A percentile compares a stretch with the other conserved stretches of the same genome.
These are phyloP conservation scores for Periglandula ipomoeae DNA, from an alignment of 2,329 filamentous ascomycete species.

Conservation along the genomic window DNA sequence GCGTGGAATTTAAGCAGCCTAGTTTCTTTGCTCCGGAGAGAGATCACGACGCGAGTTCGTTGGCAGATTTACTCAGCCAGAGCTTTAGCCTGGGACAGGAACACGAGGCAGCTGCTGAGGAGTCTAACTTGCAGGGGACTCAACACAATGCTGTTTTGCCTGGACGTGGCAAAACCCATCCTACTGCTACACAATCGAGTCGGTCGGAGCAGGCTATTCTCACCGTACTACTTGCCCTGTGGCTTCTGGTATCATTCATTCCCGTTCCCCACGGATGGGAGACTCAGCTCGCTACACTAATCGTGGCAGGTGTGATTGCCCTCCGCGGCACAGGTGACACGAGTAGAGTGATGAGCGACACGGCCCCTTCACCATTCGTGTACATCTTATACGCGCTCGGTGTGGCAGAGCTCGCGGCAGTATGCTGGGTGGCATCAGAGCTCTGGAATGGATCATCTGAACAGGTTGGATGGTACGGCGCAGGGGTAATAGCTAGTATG, in stretches of 20 bases:
- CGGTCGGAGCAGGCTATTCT: constrained; percentile 14
- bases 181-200: neutral
- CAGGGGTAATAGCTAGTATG: constrained; percentile 21
- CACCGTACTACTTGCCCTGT: constrained; percentile 14
- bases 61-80: constrained; percentile 35
- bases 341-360: constrained; percentile 9
- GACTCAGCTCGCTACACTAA: constrained; percentile 18
- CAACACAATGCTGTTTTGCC: neutral
- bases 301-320: constrained; percentile 20
- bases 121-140: neutral
- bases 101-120: constrained; percentile 5
- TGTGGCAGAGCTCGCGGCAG: constrained; percentile 21
- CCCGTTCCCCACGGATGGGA: constrained; percentile 18
- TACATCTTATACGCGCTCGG: constrained; percentile 18
- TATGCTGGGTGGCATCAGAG: constrained; percentile 25
- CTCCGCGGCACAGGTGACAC: constrained; percentile 21
- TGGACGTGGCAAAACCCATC: neutral
- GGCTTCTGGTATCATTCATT: constrained; percentile 16
- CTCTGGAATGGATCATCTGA: constrained; percentile 17
- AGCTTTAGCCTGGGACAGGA: constrained; percentile 33
- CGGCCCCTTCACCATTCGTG: constrained; percentile 12
- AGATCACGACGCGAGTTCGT: constrained; percentile 27
- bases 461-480: constrained; percentile 17
- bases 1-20: constrained; percentile 46
- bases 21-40: constrained; percentile 46